A percentile compares a stretch with the other conserved stretches of the same genome.
Evolutionary conservation across 192 early-diverging fungal genomes (phyloP).

Genomic region (Phycomyces nitens): DNA sequence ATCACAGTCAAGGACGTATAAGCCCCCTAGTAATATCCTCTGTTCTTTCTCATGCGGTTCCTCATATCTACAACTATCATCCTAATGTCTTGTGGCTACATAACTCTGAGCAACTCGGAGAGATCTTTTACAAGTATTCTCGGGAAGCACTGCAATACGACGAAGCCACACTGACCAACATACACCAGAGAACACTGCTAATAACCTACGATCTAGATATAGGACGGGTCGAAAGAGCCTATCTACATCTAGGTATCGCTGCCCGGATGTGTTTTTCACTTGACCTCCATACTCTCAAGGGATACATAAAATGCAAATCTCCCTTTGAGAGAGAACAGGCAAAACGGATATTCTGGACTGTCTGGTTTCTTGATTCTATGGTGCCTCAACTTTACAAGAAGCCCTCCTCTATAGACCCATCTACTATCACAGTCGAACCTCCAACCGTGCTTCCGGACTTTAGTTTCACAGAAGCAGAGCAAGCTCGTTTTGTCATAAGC

Average conservation of each 20-base stretch:
- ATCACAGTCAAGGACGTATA: background rate
- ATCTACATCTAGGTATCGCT: slow-evolving; percentile 19
- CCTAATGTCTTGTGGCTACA: background rate
- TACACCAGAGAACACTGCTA: slow-evolving; percentile 19
- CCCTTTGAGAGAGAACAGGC: slow-evolving; percentile 21
- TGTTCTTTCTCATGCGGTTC: slow-evolving; percentile 7
- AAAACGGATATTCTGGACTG: slow-evolving; percentile 27
- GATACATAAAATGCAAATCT: slow-evolving; percentile 16
- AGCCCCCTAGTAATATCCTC: slow-evolving; percentile 2
- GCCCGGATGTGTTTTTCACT: slow-evolving; percentile 31
- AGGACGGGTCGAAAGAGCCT: slow-evolving; percentile 16
- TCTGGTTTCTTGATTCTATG: slow-evolving; percentile 28
- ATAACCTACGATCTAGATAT: slow-evolving; percentile 28
- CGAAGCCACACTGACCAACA: slow-evolving; percentile 17
- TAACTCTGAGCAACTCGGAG: slow-evolving; percentile 4
- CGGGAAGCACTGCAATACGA: slow-evolving; percentile 3
- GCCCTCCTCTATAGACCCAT: slow-evolving; percentile 4
- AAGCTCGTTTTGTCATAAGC: slow-evolving; percentile 16
- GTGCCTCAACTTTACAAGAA: slow-evolving; percentile 22
- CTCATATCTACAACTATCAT: slow-evolving; percentile 13
- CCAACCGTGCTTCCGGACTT: slow-evolving; percentile 15
- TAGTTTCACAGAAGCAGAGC: slow-evolving; percentile 8
- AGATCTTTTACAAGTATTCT: slow-evolving; percentile 12
- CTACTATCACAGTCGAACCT: slow-evolving; percentile 17
- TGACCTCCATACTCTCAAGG: slow-evolving; percentile 20